phyloP scores from a whole-genome alignment of 768 basidiomycete species.

The Suillus occidentalis region DNA sequence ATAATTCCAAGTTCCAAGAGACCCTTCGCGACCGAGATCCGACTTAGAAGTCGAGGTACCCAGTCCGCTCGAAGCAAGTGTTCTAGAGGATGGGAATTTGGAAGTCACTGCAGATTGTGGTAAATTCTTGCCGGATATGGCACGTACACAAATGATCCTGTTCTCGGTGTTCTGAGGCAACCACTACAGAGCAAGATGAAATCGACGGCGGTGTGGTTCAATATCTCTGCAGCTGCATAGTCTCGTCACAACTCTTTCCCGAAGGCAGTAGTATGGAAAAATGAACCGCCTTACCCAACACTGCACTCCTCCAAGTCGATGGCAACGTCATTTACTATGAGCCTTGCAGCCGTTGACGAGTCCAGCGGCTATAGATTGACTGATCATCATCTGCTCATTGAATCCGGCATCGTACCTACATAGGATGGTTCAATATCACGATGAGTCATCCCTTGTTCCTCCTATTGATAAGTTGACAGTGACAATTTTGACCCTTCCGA shows the following conservation, averaged over 20 bases:
- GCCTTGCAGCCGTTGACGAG: background rate
- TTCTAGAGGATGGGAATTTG: background rate
- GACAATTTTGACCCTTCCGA: slow-evolving; percentile 21
- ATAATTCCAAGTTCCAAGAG: background rate
- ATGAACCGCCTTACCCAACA: background rate
- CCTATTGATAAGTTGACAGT: slow-evolving; percentile 11
- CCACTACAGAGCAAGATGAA: background rate
- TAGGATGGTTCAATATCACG: slow-evolving; percentile 9
- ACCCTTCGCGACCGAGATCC: background rate
- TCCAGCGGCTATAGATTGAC: background rate
- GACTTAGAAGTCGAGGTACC: background rate
- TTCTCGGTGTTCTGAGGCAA: background rate
- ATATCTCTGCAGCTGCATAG: background rate
- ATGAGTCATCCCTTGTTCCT: slow-evolving; percentile 14
- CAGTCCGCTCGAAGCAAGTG: background rate
- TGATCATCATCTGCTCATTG: slow-evolving; percentile 16
- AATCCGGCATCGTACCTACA: slow-evolving; percentile 12
- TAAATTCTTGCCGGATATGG: background rate
- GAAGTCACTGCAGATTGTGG: background rate
- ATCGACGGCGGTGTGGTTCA: background rate
- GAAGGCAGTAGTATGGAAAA: background rate
- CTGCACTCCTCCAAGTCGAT: background rate
- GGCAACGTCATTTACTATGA: background rate
- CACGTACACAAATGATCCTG: background rate
- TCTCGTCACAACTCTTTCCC: background rate